Evolutionary conservation across 2,329 filamentous ascomycete species (phyloP), one percentile per base, ranked within the genome.

Genomic region (Eutypa lata): DNA sequence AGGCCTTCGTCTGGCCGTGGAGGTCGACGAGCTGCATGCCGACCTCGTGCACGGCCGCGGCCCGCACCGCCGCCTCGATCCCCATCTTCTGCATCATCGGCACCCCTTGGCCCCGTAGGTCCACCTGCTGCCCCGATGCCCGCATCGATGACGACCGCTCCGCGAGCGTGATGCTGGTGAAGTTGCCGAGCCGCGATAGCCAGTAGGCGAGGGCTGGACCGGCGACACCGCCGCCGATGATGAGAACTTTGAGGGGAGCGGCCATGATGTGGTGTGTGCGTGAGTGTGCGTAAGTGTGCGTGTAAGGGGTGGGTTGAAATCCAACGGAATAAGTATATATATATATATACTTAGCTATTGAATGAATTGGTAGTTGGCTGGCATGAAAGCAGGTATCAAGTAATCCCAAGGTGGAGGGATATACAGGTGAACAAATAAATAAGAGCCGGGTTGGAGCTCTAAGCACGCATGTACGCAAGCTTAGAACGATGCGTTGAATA

Each of bases 131-230:
- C 2, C 76, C 76, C 22, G 71, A 70, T 3, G 63, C 65, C 13
- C 73, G 67, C 14, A 72, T 68, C 16, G 56, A 47, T 0, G 72
- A 56, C 1, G 71, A 70, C 18, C 73, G 71, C 52, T 78, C 76
- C 16, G 78, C 58, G 37, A 79, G 62, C 3, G 74, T 77, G 56
- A 77, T 70, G 51, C 26, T 49, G 56, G 61, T 61, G 31, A n/a
- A n/a, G 26, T 31, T 10, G 10, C 26, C 42, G 53, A 44, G 54
- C 48, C 56, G 57, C 31, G 59, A 77, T 33, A 80, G 70, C 58
- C 73, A 74, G 59, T 69, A 72, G 21, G 75, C 75, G 3, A 78
- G 59, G 3, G 74, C 66, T 10, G 71, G 69, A 10, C 72, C 73
- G 16, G 68, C 66, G 48, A 73, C 66, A n/a, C 71, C 69, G 21